Percentiles rank a stretch among this genome's conserved stretches.
These are phyloP conservation scores for Eimeria maxima DNA, from an alignment of 169 alveolate species.

Conservation along the genomic window DNA sequence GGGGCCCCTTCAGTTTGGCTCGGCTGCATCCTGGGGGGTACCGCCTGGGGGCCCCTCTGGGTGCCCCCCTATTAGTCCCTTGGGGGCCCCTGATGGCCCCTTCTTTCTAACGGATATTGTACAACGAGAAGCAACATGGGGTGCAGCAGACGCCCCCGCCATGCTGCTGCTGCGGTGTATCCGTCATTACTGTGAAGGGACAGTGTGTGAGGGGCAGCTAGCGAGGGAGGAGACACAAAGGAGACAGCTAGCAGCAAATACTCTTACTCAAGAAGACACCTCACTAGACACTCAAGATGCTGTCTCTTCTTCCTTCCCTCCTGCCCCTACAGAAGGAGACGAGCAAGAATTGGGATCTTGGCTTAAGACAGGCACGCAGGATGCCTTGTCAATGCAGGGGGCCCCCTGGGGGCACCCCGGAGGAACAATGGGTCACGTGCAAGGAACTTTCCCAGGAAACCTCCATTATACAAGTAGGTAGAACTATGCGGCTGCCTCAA, in stretches of 20 bases:
- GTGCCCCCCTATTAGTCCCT: background rate
- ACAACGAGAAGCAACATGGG: constrained; percentile 48
- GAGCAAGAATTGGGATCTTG: background rate
- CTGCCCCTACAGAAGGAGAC: background rate
- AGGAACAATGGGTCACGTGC: background rate
- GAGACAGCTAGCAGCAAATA: background rate
- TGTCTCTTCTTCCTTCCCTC: background rate
- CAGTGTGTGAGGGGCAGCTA: constrained; percentile 10
- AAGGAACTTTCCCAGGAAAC: background rate
- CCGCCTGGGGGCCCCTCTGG: background rate
- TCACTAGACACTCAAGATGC: background rate
- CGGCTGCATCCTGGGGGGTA: background rate
- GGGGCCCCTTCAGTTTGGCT: constrained; percentile 36
- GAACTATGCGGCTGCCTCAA: background rate
- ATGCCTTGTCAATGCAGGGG: background rate
- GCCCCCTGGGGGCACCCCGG: background rate
- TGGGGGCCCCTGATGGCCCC: constrained; percentile 18
- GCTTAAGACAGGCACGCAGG: background rate
- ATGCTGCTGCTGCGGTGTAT: constrained; percentile 42
- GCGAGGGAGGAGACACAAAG: background rate
- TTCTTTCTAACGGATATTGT: constrained; percentile 48
- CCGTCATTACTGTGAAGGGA: background rate
- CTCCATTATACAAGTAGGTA: constrained; percentile 20
- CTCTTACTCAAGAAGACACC: background rate
- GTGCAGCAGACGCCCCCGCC: constrained; percentile 63